Conservation (phyloP, 2,329 filamentous ascomycete species). For the Scedosporium dehoogii region DNA sequence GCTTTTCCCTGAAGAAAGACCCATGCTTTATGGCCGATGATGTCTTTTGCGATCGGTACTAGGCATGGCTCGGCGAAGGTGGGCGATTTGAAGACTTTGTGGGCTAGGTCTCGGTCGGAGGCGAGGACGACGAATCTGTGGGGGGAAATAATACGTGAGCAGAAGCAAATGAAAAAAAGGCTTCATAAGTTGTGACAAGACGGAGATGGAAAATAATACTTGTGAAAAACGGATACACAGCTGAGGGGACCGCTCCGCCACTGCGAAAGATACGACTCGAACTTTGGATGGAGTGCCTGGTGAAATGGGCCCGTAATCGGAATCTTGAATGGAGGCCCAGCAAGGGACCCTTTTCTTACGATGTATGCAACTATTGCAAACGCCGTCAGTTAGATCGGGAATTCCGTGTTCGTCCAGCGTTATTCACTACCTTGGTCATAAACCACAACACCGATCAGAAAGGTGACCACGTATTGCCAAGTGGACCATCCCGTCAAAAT, state of each 20-base stretch:
- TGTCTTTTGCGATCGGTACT: slow-evolving; percentile 65
- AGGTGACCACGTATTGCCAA: slow-evolving; percentile 22
- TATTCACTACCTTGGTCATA: slow-evolving; percentile 28
- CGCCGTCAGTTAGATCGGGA: background rate
- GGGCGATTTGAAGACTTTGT: slow-evolving; percentile 75
- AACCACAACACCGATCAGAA: slow-evolving; percentile 21
- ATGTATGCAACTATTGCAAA: slow-evolving; percentile 44
- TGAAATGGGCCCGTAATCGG: slow-evolving; percentile 69
- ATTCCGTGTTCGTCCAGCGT: background rate
- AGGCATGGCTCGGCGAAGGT: slow-evolving; percentile 66
- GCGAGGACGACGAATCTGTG: slow-evolving; percentile 68
- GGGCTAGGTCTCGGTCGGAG: slow-evolving; percentile 66
- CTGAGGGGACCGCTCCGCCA: slow-evolving; percentile 71
- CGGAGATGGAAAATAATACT: slow-evolving; percentile 34
- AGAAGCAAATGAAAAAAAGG: background rate
- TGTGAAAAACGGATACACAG: slow-evolving; percentile 79
- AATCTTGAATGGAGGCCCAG: slow-evolving; percentile 54
- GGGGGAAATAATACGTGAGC: background rate
- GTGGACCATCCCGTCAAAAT: slow-evolving; percentile 12
- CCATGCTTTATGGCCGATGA: slow-evolving; percentile 64
- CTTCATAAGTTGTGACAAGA: background rate
- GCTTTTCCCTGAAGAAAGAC: slow-evolving; percentile 69
- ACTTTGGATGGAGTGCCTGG: slow-evolving; percentile 64
- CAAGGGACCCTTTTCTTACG: slow-evolving; percentile 49
- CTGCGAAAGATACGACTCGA: slow-evolving; percentile 63